Percentiles rank a stretch among this genome's conserved stretches.
Evolutionary conservation across 306 rosid species (phyloP).

Genomic region (Canavalia ensiformis): DNA sequence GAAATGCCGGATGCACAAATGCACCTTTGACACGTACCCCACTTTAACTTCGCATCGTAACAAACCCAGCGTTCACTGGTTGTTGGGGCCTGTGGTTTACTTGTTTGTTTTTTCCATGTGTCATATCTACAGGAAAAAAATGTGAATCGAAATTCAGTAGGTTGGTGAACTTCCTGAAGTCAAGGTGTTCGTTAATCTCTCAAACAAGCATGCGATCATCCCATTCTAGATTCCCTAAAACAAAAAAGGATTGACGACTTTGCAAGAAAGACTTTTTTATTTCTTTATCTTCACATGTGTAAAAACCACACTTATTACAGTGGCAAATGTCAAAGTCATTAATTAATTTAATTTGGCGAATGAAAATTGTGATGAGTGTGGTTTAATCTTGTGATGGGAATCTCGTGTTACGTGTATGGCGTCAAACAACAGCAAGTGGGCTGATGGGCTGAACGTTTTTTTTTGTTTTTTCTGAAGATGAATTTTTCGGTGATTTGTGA

Average conservation of each 20-base stretch:
- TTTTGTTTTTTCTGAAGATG: too few species aligned
- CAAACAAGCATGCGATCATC: conserved; percentile 30
- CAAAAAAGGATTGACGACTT: background rate
- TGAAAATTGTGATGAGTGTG: background rate
- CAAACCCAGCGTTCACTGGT: background rate
- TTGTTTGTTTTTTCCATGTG: background rate
- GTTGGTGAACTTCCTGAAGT: conserved; percentile 40
- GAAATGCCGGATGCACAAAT: background rate
- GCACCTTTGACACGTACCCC: conserved; percentile 24
- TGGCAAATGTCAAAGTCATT: background rate
- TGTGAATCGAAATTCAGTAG: conserved; percentile 35
- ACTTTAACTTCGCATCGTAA: background rate
- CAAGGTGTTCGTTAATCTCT: background rate
- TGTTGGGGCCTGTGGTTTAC: background rate
- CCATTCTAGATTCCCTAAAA: background rate
- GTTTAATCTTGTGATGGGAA: background rate
- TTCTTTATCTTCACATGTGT: background rate
- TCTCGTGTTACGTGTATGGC: background rate
- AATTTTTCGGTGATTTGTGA: too few species aligned
- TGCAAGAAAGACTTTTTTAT: background rate
- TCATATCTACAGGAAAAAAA: background rate
- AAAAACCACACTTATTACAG: background rate
- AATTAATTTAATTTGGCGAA: conserved; percentile 34
- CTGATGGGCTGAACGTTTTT: conserved; percentile 16
- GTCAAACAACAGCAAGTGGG: conserved; percentile 33